Evolutionary conservation across 2,329 filamentous ascomycete genomes (phyloP).

Genomic region (Proliferodiscus dingleyae): DNA sequence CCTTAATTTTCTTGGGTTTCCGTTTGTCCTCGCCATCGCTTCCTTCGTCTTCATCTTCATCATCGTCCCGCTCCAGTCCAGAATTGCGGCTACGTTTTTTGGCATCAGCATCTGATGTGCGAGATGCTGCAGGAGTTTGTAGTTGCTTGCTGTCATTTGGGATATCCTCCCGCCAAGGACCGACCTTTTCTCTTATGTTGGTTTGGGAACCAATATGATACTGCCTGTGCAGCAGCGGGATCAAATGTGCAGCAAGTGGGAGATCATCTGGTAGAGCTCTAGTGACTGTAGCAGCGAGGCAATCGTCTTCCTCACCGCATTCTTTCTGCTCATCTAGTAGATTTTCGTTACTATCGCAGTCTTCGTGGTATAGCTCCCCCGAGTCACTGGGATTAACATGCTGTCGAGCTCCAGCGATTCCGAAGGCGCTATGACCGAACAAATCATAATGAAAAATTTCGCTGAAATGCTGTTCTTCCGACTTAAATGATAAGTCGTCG

Average conservation of each 20-base stretch:
- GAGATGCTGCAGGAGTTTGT: neutral
- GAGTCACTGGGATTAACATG: neutral
- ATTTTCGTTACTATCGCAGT: neutral
- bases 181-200: slow-evolving; percentile 2
- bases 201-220: neutral
- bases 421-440: neutral
- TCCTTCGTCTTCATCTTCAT: slow-evolving; percentile 6
- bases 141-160: neutral
- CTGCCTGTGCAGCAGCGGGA: neutral
- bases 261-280: neutral
- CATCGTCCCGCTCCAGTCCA: slow-evolving; percentile 1
- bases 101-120: neutral
- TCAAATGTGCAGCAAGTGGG: slow-evolving; percentile 3
- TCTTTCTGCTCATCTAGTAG: neutral
- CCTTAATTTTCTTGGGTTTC: slow-evolving; percentile 1
- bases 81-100: neutral
- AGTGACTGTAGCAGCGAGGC: neutral
- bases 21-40: slow-evolving; percentile 7
- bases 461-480: neutral
- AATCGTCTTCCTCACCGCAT: neutral
- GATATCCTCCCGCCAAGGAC: slow-evolving; percentile 2
- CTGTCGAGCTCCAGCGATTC: neutral
- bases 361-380: neutral
- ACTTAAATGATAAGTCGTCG: neutral
- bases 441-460: neutral